Evolutionary conservation across 345 rosid genomes (phyloP).

Genomic region (Passiflora organensis): DNA sequence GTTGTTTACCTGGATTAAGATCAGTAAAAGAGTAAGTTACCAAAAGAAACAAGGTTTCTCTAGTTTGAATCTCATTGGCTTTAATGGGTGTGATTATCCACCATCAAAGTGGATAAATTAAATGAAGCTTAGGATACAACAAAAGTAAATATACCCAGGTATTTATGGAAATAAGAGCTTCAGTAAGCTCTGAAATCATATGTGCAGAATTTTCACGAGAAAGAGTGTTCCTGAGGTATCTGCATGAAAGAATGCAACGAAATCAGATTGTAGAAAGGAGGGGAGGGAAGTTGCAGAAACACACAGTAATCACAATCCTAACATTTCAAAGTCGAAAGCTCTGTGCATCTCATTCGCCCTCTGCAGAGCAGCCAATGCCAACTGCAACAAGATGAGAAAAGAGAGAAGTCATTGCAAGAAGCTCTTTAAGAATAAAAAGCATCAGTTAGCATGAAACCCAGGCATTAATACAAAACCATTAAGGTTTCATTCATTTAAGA

Average conservation of each 20-base stretch:
- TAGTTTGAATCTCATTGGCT: neutral
- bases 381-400: constrained; percentile 34
- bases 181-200: constrained; percentile 46
- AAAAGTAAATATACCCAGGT: constrained; percentile 43
- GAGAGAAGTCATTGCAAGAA: neutral
- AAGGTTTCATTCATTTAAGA: neutral
- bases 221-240: constrained; percentile 56
- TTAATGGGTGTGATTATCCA: neutral
- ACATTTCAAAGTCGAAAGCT: constrained; percentile 78
- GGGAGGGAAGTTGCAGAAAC: neutral
- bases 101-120: neutral
- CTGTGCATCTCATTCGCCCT: constrained; percentile 51
- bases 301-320: constrained; percentile 10
- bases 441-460: neutral
- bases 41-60: neutral
- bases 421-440: neutral
- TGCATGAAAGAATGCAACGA: constrained; percentile 21
- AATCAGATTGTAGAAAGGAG: neutral
- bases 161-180: constrained; percentile 49
- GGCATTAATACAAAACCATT: neutral
- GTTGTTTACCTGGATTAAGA: constrained; percentile 40
- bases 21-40: constrained; percentile 3
- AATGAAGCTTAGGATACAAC: neutral
- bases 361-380: constrained; percentile 82
- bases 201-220: constrained; percentile 52